A percentile compares a stretch with the other conserved stretches of the same genome.
phyloP scores from a whole-genome alignment of 148 eudicot species.

The Euryodendron excelsum region DNA sequence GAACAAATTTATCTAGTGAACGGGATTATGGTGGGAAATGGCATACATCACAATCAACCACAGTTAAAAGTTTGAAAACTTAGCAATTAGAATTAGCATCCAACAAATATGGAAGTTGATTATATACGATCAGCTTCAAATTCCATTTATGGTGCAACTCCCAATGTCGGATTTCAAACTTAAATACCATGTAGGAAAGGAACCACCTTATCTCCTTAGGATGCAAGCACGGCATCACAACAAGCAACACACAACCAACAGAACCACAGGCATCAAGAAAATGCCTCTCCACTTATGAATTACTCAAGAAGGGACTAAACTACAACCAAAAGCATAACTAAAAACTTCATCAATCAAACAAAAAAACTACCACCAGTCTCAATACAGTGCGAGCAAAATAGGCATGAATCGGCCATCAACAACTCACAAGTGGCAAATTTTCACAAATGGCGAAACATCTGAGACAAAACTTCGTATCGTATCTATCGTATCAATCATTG shows the following conservation, averaged over 20 bases:
- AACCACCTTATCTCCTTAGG: too few species aligned
- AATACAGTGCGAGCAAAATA: neutral
- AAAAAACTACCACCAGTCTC: neutral
- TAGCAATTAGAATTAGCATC: neutral
- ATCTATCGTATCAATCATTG: too few species aligned
- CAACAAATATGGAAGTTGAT: neutral
- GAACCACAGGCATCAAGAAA: too few species aligned
- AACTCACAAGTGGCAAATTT: neutral
- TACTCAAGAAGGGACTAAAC: neutral
- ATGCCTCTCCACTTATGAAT: neutral
- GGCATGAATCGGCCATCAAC: neutral
- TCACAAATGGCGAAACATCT: neutral
- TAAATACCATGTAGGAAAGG: neutral
- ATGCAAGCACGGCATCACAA: neutral
- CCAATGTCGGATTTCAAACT: neutral
- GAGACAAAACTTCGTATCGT: neutral
- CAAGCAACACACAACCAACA: too few species aligned
- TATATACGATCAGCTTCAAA: neutral
- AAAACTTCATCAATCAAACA: neutral
- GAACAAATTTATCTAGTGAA: neutral
- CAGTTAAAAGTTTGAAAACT: too few species aligned
- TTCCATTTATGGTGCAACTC: neutral
- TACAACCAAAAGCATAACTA: too few species aligned
- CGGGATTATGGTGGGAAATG: neutral
- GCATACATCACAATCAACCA: neutral